Conservation (phyloP, 2,329 filamentous ascomycete genomes). For the Trichoderma pleuroti region DNA sequence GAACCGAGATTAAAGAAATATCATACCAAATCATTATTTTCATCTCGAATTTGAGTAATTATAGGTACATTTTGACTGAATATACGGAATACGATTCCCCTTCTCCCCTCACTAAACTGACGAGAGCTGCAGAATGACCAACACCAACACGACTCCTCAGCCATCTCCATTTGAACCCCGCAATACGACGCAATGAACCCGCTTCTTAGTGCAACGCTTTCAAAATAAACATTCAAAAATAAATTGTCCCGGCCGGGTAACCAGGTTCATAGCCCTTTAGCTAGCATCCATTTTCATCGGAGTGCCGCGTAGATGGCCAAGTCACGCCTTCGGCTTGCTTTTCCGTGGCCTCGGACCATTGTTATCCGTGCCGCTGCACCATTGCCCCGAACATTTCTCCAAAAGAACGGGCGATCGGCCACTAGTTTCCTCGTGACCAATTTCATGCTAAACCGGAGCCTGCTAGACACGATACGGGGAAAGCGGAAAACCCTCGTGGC, state of each 20-base stretch:
- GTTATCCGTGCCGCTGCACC: slow-evolving; percentile 3
- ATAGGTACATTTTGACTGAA: not conserved
- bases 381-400: slow-evolving; percentile 14
- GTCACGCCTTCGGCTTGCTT: not conserved
- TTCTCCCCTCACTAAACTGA: not conserved
- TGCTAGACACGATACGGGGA: not conserved
- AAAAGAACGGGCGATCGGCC: not conserved
- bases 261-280: not conserved
- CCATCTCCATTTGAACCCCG: not conserved
- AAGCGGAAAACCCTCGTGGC: not conserved
- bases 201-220: not conserved
- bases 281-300: not conserved
- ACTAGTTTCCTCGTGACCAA: not conserved
- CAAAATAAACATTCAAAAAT: not conserved
- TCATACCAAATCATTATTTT: not conserved
- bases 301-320: not conserved
- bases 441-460: not conserved
- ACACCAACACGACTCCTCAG: not conserved
- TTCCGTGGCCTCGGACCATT: slow-evolving; percentile 1
- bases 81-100: not conserved
- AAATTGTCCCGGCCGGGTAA: not conserved
- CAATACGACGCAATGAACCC: not conserved
- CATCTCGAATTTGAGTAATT: not conserved
- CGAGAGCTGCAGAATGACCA: not conserved
- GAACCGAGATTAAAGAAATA: not conserved